Conservation (phyloP, 768 basidiomycete species). For the Tremella yokohamensis region DNA sequence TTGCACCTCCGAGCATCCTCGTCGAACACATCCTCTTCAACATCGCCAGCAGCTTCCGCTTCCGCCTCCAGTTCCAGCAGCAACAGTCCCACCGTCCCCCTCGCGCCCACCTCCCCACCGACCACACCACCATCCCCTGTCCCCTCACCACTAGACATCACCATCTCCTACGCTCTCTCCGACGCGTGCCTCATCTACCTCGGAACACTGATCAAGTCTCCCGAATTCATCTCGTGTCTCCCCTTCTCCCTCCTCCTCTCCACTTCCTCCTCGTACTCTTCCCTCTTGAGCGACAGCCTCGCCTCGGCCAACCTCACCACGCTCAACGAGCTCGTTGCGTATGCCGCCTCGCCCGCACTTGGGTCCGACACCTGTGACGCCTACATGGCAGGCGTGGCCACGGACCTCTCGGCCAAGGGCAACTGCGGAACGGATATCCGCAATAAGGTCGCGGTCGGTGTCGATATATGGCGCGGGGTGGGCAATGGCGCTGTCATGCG, state of each 20-base stretch:
- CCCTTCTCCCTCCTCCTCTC: slow-evolving; percentile 43
- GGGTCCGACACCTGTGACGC: slow-evolving; percentile 17
- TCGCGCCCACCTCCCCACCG: slow-evolving; percentile 23
- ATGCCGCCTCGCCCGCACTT: slow-evolving; percentile 23
- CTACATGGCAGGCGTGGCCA: slow-evolving; percentile 19
- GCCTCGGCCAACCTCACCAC: slow-evolving; percentile 23
- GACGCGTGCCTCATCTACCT: slow-evolving; percentile 33
- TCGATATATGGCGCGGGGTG: slow-evolving; percentile 23
- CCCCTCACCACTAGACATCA: slow-evolving; percentile 38
- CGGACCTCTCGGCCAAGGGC: slow-evolving; percentile 13
- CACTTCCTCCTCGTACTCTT: slow-evolving; percentile 35
- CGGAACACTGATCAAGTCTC: slow-evolving; percentile 24
- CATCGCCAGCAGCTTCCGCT: too few species aligned
- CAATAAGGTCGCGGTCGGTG: slow-evolving; percentile 19
- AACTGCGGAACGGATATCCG: slow-evolving; percentile 32
- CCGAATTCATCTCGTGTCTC: slow-evolving; percentile 35
- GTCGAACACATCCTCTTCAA: too few species aligned
- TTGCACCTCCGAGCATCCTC: too few species aligned
- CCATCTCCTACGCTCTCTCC: slow-evolving; percentile 31
- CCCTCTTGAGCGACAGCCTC: slow-evolving; percentile 18
- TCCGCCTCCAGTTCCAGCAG: not conserved
- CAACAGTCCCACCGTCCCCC: slow-evolving; percentile 13
- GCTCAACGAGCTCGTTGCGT: slow-evolving; percentile 33
- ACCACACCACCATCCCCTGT: slow-evolving; percentile 20
- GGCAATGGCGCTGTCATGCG: slow-evolving; percentile 35